Evolutionary conservation across 2,329 filamentous ascomycete genomes (phyloP).

Genomic region (Aspergillus latus): DNA sequence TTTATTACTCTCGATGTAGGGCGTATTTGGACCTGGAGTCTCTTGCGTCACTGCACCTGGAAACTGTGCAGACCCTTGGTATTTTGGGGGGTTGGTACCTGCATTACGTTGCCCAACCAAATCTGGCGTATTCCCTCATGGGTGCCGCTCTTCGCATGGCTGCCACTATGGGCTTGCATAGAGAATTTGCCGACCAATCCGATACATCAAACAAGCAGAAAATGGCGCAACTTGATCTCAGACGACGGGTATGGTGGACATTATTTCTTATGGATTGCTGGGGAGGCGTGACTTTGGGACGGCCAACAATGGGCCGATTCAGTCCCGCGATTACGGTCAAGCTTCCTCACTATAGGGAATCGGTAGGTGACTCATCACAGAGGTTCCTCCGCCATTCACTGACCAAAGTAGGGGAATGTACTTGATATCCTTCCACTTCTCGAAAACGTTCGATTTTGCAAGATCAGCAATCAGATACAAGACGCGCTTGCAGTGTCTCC

Average conservation of each 20-base stretch:
- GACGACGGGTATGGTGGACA: slow-evolving; percentile 72
- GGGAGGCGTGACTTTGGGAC: slow-evolving; percentile 68
- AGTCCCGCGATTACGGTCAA: slow-evolving; percentile 67
- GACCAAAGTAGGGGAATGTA: slow-evolving; percentile 51
- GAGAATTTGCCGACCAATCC: slow-evolving; percentile 56
- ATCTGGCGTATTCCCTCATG: slow-evolving; percentile 72
- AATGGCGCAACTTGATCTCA: slow-evolving; percentile 58
- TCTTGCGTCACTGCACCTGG: slow-evolving; percentile 69
- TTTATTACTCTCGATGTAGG: slow-evolving; percentile 68
- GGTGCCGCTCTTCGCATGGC: slow-evolving; percentile 72
- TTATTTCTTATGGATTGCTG: slow-evolving; percentile 73
- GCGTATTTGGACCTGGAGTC: slow-evolving; percentile 66
- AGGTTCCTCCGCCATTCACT: slow-evolving; percentile 29
- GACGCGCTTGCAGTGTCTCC: slow-evolving; percentile 71
- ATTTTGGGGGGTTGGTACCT: slow-evolving; percentile 75
- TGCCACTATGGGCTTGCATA: slow-evolving; percentile 69
- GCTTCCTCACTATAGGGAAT: slow-evolving; percentile 55
- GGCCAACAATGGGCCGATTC: slow-evolving; percentile 68
- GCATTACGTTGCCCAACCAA: slow-evolving; percentile 74
- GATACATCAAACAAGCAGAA: slow-evolving; percentile 46
- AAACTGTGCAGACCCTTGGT: slow-evolving; percentile 69
- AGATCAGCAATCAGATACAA: slow-evolving; percentile 74
- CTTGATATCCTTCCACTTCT: slow-evolving; percentile 68
- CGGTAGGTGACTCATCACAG: slow-evolving; percentile 33
- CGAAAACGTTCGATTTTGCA: slow-evolving; percentile 76